Base-by-base conservation (phyloP, 345 rosid genomes). In the Garcia nutans region DNA sequence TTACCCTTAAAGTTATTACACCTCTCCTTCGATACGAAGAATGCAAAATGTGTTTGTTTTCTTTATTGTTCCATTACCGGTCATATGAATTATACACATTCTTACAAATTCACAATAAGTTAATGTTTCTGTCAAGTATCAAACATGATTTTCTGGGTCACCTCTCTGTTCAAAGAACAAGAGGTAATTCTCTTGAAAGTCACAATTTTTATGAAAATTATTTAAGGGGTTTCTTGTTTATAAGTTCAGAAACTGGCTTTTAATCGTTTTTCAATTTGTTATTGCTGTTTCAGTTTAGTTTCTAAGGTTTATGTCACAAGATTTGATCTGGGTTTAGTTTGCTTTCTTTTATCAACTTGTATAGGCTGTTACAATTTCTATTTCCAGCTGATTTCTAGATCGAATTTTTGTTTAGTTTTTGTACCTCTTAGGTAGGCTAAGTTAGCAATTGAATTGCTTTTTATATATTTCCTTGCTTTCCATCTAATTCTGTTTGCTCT, bases 131-230 rank as follows among this genome's bases (percentile, higher is more conserved):
- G 31, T 28, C 31, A 28, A 1, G 31, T 28, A 28, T 2, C 31
- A 28, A 28, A 28, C 31, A 28, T 28, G 2, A 28, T 28, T 28
- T 28, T 28, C 31, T 64, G 70, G 78, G 72, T 72, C 78, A 64
- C 72, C 78, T 44, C 8, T n/a, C 23, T 52, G 6, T 26, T 56
- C 69, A 28, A 37, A 42, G 61, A 49, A 50, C 66, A 41, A 9
- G 44, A 49, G 24, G 67, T 24, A 56, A 75, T 75, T 71, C 72
- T 72, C 15, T 47, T 66, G 68, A 45, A 78, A 81, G 59, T 28
- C 31, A 28, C 31, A 28, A 28, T 28, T 28, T 28, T 28, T 28
- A 19, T 45, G 3, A 28, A 28, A 28, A 28, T 52, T 16, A 2
- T 1, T 12, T 52, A 15, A 54, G 42, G 31, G 69, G 57, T 67